phyloP scores from a whole-genome alignment of 108 stramenopile genomes.

The Fragilariopsis cylindrus region DNA sequence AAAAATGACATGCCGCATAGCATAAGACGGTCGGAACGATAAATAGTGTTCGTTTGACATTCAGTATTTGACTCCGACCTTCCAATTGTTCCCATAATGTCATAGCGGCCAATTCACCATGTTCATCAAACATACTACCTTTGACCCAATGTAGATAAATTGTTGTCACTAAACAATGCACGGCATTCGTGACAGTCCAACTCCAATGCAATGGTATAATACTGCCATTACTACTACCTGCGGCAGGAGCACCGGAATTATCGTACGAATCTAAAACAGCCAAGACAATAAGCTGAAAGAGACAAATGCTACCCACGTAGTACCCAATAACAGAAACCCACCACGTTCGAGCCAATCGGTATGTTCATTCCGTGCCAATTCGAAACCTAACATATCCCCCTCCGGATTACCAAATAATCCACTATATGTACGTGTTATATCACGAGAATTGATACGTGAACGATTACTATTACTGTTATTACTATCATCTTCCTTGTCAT shows the following conservation, averaged over 20 bases:
- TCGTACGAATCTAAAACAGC: slow-evolving; percentile 26
- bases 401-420: slow-evolving; percentile 69
- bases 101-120: slow-evolving; percentile 83
- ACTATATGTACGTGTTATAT: slow-evolving; percentile 78
- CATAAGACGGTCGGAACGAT: slow-evolving; percentile 80
- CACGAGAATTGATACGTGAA: slow-evolving; percentile 64
- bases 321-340: slow-evolving; percentile 51
- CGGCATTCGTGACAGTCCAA: slow-evolving; percentile 72
- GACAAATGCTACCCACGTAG: slow-evolving; percentile 62
- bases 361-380: slow-evolving; percentile 64
- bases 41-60: slow-evolving; percentile 42
- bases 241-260: background rate
- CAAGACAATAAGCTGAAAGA: slow-evolving; percentile 54
- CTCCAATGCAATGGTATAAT: slow-evolving; percentile 38
- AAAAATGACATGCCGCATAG: slow-evolving; percentile 79
- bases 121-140: slow-evolving; percentile 78
- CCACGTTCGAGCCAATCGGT: slow-evolving; percentile 52
- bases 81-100: slow-evolving; percentile 89
- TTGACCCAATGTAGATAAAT: slow-evolving; percentile 89
- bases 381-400: slow-evolving; percentile 70
- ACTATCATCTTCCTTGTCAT: background rate
- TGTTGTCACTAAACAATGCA: slow-evolving; percentile 65
- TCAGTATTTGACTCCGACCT: slow-evolving; percentile 28
- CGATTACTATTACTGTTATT: slow-evolving; percentile 25
- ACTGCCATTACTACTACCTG: too few relatives aligned